Evolutionary conservation across 768 basidiomycete species (phyloP).

Genomic region (Amanita rubescens): DNA sequence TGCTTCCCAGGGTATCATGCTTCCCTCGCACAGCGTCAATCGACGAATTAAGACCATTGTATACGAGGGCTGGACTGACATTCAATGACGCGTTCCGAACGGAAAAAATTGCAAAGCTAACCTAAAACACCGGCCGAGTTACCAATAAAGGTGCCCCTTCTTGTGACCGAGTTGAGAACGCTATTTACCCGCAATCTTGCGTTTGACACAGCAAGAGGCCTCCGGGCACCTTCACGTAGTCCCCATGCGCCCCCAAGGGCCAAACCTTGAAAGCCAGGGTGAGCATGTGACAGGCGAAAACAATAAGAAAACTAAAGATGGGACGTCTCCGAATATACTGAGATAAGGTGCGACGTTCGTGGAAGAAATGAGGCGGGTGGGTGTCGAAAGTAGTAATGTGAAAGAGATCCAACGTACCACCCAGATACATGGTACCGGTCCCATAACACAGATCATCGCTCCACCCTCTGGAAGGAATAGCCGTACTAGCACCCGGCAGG

Average conservation of each 20-base stretch:
- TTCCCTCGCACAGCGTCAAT: constrained; percentile 85
- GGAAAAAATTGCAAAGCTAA: constrained; percentile 40
- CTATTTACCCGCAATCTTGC: constrained; percentile 91
- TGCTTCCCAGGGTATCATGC: constrained; percentile 87
- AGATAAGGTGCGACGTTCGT: constrained; percentile 62
- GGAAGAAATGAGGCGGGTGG: constrained; percentile 41
- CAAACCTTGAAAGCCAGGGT: constrained; percentile 67
- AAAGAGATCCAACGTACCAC: constrained; percentile 76
- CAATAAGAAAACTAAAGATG: constrained; percentile 72
- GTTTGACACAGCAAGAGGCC: constrained; percentile 83
- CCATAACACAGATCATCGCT: constrained; percentile 99
- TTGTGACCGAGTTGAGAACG: constrained; percentile 91
- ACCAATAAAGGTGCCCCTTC: constrained; percentile 95
- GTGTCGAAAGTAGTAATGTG: constrained; percentile 49
- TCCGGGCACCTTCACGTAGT: constrained; percentile 84
- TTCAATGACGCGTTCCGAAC: constrained; percentile 19
- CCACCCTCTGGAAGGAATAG: constrained; percentile 94
- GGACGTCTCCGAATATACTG: constrained; percentile 37
- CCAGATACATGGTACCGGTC: constrained; percentile 97
- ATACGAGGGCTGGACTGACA: constrained; percentile 73
- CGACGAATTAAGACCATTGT: constrained; percentile 94
- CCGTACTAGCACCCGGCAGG: constrained; percentile 83
- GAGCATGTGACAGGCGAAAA: constrained; percentile 75
- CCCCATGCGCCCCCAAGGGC: constrained; percentile 95
- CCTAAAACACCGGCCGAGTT: constrained; percentile 98